phyloP scores from a whole-genome alignment of 2,329 filamentous ascomycete genomes.

The Penicillium polonicum region DNA sequence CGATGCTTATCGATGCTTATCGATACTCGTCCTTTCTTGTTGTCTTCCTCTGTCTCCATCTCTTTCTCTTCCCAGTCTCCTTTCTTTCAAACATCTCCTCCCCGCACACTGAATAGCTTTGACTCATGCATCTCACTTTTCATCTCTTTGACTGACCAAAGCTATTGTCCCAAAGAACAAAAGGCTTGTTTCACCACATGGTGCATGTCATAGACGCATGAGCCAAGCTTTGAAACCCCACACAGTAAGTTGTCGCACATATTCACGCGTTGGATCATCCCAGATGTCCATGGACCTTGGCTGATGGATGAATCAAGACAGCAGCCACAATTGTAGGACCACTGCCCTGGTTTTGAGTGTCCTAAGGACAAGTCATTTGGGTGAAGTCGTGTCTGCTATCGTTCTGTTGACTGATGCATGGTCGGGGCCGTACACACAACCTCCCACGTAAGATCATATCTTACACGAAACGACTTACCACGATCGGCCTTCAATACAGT shows the following conservation, averaged over 20 bases:
- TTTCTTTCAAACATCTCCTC: not conserved
- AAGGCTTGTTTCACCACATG: not conserved
- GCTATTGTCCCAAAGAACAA: not conserved
- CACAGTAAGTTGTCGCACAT: not conserved
- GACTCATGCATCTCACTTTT: too few relatives aligned
- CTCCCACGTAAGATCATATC: not conserved
- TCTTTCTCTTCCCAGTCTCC: not conserved
- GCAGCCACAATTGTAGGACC: not conserved
- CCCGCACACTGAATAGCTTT: not conserved
- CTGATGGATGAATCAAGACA: not conserved
- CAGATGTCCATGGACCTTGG: not conserved
- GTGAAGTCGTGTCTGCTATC: too few relatives aligned
- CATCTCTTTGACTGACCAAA: not conserved
- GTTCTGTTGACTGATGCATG: not conserved
- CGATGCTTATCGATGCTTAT: not conserved
- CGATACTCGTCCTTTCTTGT: not conserved
- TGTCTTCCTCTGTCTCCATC: not conserved
- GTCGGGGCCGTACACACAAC: not conserved
- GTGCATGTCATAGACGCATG: not conserved
- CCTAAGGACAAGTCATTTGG: not conserved
- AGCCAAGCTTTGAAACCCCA: not conserved
- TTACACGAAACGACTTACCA: not conserved
- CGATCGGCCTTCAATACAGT: too few relatives aligned
- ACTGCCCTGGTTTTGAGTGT: not conserved
- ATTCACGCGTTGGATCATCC: not conserved